Base-by-base conservation (phyloP, 208 protist species). In the Leishmania tarentolae region DNA sequence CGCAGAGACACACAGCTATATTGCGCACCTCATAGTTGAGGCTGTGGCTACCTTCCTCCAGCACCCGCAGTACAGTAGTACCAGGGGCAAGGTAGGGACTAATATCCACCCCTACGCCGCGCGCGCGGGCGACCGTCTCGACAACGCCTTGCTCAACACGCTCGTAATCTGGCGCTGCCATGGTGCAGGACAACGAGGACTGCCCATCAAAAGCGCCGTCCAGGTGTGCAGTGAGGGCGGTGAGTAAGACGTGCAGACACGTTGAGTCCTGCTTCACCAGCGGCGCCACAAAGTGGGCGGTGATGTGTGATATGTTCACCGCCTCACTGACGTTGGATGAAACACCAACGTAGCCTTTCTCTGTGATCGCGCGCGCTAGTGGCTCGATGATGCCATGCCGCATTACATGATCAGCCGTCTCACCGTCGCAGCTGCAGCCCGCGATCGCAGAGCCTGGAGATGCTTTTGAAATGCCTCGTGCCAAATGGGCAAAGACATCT, bases 241-340 rank as follows among this genome's bases (percentile, higher is more conserved):
- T n/a, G 15, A 92, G 66, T 17, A 93, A 75, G 35, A 21, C 11
- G 17, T n/a, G 65, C 63, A 93, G 56, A 28, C 85, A 78, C 11
- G 59, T 19, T 5, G 66, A 47, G 24, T 88, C 74, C 24, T 89
- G 83, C 72, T 91, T 91, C n/a, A 98, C 78, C 71, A 94, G 86
- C 47, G 95, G 95, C 0, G 79, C 87, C n/a, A 96, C 86, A 82
- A 96, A 94, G 85, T 97, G 92, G 0, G 92, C 87, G 5, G 92
- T 85, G 57, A 95, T 88, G 78, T 93, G 90, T 31, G 92, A 94
- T 47, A 98, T 86, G 72, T 87, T 87, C 42, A 82, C 69, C 40
- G 86, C 75, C 61, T 89, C 87, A 47, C 83, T 85, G 13, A 94
- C 78, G 75, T 93, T 91, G 50, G 86, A 84, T 21, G 83, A 69